Evolutionary conservation across 495 filamentous ascomycete genomes (phyloP).

Genomic region (Hypoxylon lenormandii): DNA sequence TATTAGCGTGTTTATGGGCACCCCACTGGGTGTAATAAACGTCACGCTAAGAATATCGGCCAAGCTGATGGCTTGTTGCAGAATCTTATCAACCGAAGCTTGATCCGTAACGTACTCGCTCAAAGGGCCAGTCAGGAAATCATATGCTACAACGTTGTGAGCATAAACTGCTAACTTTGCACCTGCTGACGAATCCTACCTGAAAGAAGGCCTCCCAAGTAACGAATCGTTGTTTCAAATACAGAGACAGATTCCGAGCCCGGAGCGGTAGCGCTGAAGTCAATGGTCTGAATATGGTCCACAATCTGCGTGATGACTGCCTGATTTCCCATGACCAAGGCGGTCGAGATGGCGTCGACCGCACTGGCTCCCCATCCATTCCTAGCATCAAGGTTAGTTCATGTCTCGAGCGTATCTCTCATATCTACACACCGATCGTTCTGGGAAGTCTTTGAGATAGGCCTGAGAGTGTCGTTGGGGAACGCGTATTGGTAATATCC

Average conservation of each 20-base stretch:
- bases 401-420: slow-evolving; percentile 6
- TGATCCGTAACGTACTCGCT: slow-evolving; percentile 62
- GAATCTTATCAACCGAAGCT: slow-evolving; percentile 65
- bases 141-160: slow-evolving; percentile 68
- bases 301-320: slow-evolving; percentile 76
- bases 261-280: slow-evolving; percentile 71
- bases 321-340: slow-evolving; percentile 77
- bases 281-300: slow-evolving; percentile 72
- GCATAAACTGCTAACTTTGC: not conserved
- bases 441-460: slow-evolving; percentile 71
- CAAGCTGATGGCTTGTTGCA: slow-evolving; percentile 75
- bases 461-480: slow-evolving; percentile 79
- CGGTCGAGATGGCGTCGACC: slow-evolving; percentile 84
- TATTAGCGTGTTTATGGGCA: slow-evolving; percentile 79
- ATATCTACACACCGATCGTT: slow-evolving; percentile 73
- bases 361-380: slow-evolving; percentile 90
- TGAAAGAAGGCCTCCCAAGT: slow-evolving; percentile 81
- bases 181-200: slow-evolving; percentile 48
- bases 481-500: slow-evolving; percentile 85
- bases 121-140: slow-evolving; percentile 79
- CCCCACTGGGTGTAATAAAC: slow-evolving; percentile 79
- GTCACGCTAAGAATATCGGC: slow-evolving; percentile 80
- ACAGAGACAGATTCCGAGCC: slow-evolving; percentile 70
- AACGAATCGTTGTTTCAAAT: slow-evolving; percentile 92
- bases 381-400: slow-evolving; percentile 55